Evolutionary conservation across 2,329 filamentous ascomycete species (phyloP).

Genomic region (Fusarium sp.): DNA sequence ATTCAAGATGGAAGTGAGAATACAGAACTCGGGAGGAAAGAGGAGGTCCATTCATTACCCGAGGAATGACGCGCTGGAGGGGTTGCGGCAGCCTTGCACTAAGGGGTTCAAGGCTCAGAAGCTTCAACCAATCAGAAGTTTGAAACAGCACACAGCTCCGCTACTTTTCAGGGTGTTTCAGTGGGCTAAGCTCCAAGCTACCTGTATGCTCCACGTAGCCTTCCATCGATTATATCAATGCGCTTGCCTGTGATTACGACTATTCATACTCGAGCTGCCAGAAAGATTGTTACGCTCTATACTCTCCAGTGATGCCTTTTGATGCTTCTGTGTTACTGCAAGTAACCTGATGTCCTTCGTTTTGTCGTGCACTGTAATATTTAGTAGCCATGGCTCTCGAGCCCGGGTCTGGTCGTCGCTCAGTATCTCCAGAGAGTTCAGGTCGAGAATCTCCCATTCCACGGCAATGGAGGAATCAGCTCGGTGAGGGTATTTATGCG

Average conservation of each 20-base stretch:
- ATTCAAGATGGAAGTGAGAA: slow-evolving; percentile 11
- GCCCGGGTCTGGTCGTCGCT: slow-evolving; percentile 65
- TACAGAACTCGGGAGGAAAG: slow-evolving; percentile 16
- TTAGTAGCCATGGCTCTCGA: slow-evolving; percentile 71
- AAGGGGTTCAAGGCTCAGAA: slow-evolving; percentile 22
- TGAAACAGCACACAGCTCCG: neutral
- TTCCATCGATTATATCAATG: slow-evolving; percentile 37
- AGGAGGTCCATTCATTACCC: slow-evolving; percentile 17
- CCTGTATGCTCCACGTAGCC: slow-evolving; percentile 45
- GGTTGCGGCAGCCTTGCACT: slow-evolving; percentile 46
- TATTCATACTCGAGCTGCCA: slow-evolving; percentile 17
- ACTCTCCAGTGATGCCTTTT: slow-evolving; percentile 32
- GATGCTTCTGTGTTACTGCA: slow-evolving; percentile 19
- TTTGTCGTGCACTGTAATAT: slow-evolving; percentile 29
- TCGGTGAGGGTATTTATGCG: slow-evolving; percentile 75
- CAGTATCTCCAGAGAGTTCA: slow-evolving; percentile 83
- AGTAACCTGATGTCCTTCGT: slow-evolving; percentile 41
- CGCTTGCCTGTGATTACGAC: slow-evolving; percentile 35
- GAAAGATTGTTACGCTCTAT: slow-evolving; percentile 10
- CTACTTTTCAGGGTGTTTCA: slow-evolving; percentile 30
- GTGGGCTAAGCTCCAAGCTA: slow-evolving; percentile 30
- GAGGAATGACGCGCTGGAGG: slow-evolving; percentile 40
- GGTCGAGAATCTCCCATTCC: slow-evolving; percentile 81
- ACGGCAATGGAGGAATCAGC: slow-evolving; percentile 80
- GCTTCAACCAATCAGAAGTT: slow-evolving; percentile 41